Evolutionary conservation across 768 basidiomycete species (phyloP).

Genomic region (Gyrodon lividus): DNA sequence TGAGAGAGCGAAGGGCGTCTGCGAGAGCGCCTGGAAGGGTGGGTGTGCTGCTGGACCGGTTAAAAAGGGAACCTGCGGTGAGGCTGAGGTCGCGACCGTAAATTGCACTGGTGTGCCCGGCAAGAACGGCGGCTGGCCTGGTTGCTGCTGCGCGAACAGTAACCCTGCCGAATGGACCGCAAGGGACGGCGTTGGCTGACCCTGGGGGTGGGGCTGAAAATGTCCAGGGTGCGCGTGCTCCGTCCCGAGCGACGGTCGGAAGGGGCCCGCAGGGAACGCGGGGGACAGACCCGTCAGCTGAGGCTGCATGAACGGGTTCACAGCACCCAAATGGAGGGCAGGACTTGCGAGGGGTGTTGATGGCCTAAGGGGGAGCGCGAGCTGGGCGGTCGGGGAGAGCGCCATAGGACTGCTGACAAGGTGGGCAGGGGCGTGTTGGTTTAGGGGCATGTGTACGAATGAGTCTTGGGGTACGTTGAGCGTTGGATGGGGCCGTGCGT

Average conservation of each 20-base stretch:
- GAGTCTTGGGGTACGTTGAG: conserved; percentile 12
- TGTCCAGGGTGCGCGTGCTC: conserved; percentile 7
- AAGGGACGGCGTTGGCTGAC: not conserved
- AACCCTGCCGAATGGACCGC: conserved; percentile 8
- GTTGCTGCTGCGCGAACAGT: not conserved
- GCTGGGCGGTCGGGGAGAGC: not conserved
- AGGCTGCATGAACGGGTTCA: conserved; percentile 21
- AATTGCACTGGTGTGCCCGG: not conserved
- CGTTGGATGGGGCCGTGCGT: conserved; percentile 7
- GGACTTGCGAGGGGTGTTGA: conserved; percentile 13
- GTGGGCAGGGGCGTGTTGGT: not conserved
- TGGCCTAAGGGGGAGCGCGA: conserved; percentile 7
- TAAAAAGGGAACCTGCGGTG: no score
- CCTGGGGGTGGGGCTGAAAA: no score
- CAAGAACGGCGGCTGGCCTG: conserved; percentile 1
- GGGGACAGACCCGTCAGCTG: not conserved
- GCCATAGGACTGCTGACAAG: conserved; percentile 8
- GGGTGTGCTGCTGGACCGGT: conserved; percentile 16
- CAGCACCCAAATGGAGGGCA: conserved; percentile 5
- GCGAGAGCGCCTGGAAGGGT: conserved; percentile 18
- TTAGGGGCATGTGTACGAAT: conserved; percentile 19
- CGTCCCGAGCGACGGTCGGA: conserved; percentile 8
- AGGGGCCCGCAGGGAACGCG: conserved; percentile 15
- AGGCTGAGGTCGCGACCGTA: no score
- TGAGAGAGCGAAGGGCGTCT: conserved; percentile 9